Evolutionary conservation across 352 stramenopile genomes (phyloP).

Genomic region (Phytophthora fragariaefolia): DNA sequence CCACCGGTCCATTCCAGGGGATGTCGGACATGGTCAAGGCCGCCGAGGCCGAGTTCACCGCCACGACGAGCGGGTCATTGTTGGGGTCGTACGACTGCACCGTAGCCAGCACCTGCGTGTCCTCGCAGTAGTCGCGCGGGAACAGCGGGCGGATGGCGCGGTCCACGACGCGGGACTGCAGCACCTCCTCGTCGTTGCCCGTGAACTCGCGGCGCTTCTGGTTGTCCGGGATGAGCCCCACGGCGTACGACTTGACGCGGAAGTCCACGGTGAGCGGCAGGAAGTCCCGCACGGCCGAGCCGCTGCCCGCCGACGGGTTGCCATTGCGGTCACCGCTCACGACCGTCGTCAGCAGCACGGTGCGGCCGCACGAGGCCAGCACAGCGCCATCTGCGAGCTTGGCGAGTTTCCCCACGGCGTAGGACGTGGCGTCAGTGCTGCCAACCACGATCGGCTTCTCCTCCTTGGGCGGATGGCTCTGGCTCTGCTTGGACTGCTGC

Average conservation of each 20-base stretch:
- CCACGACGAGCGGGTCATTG: constrained; percentile 89
- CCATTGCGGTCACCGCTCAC: constrained; percentile 65
- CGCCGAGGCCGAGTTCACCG: constrained; percentile 89
- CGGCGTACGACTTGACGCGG: constrained; percentile 89
- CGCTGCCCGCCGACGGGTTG: constrained; percentile 36
- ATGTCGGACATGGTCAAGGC: constrained; percentile 88
- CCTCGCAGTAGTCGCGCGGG: constrained; percentile 93
- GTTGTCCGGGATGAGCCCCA: constrained; percentile 89
- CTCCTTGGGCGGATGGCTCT: constrained; percentile 17
- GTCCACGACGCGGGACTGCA: constrained; percentile 97
- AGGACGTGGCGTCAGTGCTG: constrained; percentile 60
- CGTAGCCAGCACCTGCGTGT: constrained; percentile 95
- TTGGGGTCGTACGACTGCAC: constrained; percentile 88
- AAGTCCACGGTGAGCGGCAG: constrained; percentile 95
- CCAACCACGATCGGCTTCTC: constrained; percentile 46
- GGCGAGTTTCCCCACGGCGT: constrained; percentile 81
- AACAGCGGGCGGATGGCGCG: constrained; percentile 96
- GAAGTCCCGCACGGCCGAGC: constrained; percentile 59
- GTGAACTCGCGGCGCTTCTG: constrained; percentile 89
- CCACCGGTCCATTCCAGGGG: constrained; percentile 91
- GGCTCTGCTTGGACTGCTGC: constrained; percentile 16
- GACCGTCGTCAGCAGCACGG: constrained; percentile 87
- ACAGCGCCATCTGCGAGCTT: constrained; percentile 87
- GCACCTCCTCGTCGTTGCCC: constrained; percentile 95
- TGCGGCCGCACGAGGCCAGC: constrained; percentile 82